Evolutionary conservation across 768 basidiomycete genomes (phyloP).

Genomic region (Kwoniella dendrophila): DNA sequence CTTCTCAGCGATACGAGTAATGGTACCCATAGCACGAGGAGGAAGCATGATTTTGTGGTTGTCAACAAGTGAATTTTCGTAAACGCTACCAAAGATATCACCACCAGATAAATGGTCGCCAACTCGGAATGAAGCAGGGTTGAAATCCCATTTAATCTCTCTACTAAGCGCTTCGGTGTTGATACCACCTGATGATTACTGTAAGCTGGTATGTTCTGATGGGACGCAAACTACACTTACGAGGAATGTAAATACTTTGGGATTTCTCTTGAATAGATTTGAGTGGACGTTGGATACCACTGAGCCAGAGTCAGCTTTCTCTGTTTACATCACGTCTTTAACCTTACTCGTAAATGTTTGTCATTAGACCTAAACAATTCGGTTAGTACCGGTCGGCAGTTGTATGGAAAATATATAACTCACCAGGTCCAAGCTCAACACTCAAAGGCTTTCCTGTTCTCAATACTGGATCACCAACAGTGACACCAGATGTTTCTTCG

Average conservation of each 20-base stretch:
- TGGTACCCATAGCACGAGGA: slow-evolving; percentile 90
- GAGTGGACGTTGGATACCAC: slow-evolving; percentile 86
- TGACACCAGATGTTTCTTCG: slow-evolving; percentile 98
- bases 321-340: background rate
- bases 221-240: slow-evolving; percentile 31
- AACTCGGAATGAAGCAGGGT: slow-evolving; percentile 76
- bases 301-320: slow-evolving; percentile 14
- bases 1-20: slow-evolving; percentile 89
- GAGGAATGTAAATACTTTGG: slow-evolving; percentile 97
- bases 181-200: slow-evolving; percentile 71
- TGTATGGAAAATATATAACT: slow-evolving; percentile 33
- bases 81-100: slow-evolving; percentile 91
- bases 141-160: slow-evolving; percentile 90
- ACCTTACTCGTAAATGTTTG: slow-evolving; percentile 84
- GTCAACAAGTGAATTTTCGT: slow-evolving; percentile 94
- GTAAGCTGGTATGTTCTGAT: background rate
- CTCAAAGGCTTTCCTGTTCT: slow-evolving; percentile 96
- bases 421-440: slow-evolving; percentile 96
- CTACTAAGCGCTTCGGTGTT: slow-evolving; percentile 95
- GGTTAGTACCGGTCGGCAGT: slow-evolving; percentile 8
- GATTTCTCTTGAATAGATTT: slow-evolving; percentile 93
- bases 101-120: slow-evolving; percentile 98
- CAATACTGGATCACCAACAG: slow-evolving; percentile 96
- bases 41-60: slow-evolving; percentile 97
- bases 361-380: slow-evolving; percentile 78